phyloP scores from a whole-genome alignment of 768 basidiomycete species.

The Lactarius indigo region DNA sequence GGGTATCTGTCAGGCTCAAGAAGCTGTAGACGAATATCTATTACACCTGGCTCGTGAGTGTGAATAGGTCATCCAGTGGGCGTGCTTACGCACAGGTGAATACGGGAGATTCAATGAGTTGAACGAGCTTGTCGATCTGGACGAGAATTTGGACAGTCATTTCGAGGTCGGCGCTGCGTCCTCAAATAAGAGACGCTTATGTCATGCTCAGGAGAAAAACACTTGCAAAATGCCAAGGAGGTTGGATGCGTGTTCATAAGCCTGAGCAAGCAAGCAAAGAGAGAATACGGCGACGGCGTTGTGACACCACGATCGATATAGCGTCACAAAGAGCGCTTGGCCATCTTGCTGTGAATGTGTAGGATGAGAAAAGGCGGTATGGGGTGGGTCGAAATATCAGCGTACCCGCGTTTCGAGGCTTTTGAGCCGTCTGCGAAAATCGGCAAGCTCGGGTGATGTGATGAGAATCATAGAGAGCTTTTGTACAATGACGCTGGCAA shows the following conservation, averaged over 20 bases:
- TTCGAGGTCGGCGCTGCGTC: constrained; percentile 84
- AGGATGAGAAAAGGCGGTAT: neutral
- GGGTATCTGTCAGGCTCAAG: constrained; percentile 97
- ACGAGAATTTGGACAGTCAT: constrained; percentile 93
- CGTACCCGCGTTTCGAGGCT: constrained; percentile 87
- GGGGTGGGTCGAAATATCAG: constrained; percentile 1
- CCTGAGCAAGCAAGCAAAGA: constrained; percentile 92
- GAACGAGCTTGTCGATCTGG: constrained; percentile 96
- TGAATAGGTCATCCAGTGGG: neutral
- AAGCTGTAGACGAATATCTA: constrained; percentile 86
- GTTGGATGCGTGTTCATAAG: constrained; percentile 98
- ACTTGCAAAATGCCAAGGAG: constrained; percentile 90
- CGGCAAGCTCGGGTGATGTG: constrained; percentile 92
- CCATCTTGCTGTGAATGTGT: constrained; percentile 74
- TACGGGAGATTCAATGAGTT: constrained; percentile 95
- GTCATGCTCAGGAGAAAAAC: constrained; percentile 6
- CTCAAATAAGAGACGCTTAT: neutral
- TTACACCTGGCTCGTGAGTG: constrained; percentile 7
- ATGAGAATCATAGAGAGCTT: constrained; percentile 96
- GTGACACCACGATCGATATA: constrained; percentile 98
- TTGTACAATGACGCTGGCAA: constrained; percentile 96
- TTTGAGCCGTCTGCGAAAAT: constrained; percentile 90
- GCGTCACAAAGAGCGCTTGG: constrained; percentile 87
- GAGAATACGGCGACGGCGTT: constrained; percentile 97
- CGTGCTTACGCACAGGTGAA: constrained; percentile 75